Percentiles rank a stretch among this genome's conserved stretches.
Evolutionary conservation across 768 basidiomycete species (phyloP).

Genomic region (Termitomyces titanicus): DNA sequence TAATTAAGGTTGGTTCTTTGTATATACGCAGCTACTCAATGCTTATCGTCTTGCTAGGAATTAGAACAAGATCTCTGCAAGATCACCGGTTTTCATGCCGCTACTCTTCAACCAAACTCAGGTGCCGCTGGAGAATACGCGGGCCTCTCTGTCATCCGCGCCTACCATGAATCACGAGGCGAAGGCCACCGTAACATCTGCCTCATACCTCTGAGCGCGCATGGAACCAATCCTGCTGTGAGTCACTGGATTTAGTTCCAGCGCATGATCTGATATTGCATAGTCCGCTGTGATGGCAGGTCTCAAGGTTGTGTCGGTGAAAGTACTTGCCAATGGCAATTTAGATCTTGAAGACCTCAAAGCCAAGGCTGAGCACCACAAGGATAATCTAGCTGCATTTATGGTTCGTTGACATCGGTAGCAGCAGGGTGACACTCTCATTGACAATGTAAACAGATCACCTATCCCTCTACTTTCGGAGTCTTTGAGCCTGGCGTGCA

Average conservation of each 20-base stretch:
- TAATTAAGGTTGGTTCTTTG: conserved; percentile 60
- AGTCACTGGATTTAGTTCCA: conserved; percentile 22
- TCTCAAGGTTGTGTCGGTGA: conserved; percentile 93
- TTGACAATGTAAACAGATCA: conserved; percentile 57
- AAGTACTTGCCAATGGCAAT: conserved; percentile 82
- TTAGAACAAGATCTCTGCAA: conserved; percentile 86
- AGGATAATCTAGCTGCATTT: conserved; percentile 89
- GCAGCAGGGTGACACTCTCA: neutral
- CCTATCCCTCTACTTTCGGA: conserved; percentile 96
- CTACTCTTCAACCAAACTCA: conserved; percentile 98
- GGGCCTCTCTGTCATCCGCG: conserved; percentile 90
- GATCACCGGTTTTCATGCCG: conserved; percentile 95
- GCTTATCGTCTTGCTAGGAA: conserved; percentile 49
- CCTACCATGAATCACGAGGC: conserved; percentile 88
- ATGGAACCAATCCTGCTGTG: conserved; percentile 97
- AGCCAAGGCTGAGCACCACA: conserved; percentile 86
- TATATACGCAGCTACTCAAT: neutral
- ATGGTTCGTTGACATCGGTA: conserved; percentile 56
- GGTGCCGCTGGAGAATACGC: conserved; percentile 98
- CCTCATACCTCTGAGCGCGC: conserved; percentile 92
- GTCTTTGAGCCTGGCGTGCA: conserved; percentile 93
- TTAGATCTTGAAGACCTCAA: conserved; percentile 85
- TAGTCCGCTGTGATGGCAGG: conserved; percentile 97
- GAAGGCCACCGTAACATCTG: conserved; percentile 87
- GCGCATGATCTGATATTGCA: conserved; percentile 13